Evolutionary conservation across 192 early-diverging fungal genomes (phyloP), one percentile per base, ranked within the genome.

Genomic region (Coemansia sp.): DNA sequence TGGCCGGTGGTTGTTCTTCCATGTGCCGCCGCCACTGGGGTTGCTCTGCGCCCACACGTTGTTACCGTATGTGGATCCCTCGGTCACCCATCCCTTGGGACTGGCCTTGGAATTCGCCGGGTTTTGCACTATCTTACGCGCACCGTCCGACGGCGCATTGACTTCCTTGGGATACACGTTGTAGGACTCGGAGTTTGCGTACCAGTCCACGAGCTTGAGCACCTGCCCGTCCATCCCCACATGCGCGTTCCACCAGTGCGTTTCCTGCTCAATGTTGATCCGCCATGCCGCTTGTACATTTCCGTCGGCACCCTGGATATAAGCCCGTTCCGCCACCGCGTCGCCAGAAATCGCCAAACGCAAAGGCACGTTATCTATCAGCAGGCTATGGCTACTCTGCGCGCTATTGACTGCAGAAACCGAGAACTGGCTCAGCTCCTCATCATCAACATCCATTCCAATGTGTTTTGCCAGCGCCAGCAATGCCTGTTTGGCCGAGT

Each of bases 11-110:
- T 95, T 95, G 84, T 87, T 84, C 62, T 88, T 66, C 94, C 94
- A 98, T n/a, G 83, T 78, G 48, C 81, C 84, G 17, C 89, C 89
- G 41, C 94, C 93, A 54, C 85, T 84, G 5, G 90, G 88, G 74
- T 98, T 98, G 66, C 91, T 91, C 48, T 96, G 94, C n/a, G 95
- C 94, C 75, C 86, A 95, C n/a, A 92, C 96, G 75, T 98, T 98
- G 86, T 96, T 98, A 28, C 96, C 96, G 43, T 58, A 64, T 64
- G 83, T 86, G 65, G 67, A 67, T 11, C 76, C 78, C 63, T 89
- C 89, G n/a, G 85, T 77, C 70, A 93, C 90, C 96, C 96, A 98
- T 20, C 96, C 96, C 48, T 89, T 63, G 43, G 93, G 93, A n/a
- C 90, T 92, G 1, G 89, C 85, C 11, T 71, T 57, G 7, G 53